phyloP scores from a whole-genome alignment of 2,329 filamentous ascomycete genomes.

The Scorias spongiosa region DNA sequence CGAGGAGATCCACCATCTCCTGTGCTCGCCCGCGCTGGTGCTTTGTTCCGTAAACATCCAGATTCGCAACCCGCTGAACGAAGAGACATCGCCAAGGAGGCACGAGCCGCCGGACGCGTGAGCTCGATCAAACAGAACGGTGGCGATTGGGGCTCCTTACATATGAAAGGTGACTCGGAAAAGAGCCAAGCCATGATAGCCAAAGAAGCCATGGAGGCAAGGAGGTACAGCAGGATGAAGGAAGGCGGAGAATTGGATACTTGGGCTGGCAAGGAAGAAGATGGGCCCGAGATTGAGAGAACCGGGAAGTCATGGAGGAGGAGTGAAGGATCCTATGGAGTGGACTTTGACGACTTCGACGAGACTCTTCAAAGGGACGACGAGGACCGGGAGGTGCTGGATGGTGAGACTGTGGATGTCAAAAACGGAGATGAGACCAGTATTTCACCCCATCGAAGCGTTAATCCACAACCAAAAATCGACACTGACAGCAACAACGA shows the following conservation, averaged over 20 bases:
- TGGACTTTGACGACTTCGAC: background rate
- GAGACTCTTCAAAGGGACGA: no score
- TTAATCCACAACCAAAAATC: no score
- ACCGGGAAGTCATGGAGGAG: background rate
- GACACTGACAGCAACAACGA: no score
- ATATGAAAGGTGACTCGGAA: background rate
- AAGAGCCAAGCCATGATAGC: background rate
- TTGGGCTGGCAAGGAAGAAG: background rate
- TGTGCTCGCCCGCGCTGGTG: background rate
- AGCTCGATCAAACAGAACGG: background rate
- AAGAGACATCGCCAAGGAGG: background rate
- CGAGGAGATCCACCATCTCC: background rate
- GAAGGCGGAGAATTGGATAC: background rate
- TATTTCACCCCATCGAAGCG: no score
- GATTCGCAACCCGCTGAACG: background rate
- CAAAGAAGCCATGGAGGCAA: background rate
- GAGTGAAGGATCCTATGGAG: background rate
- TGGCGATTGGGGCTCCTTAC: background rate
- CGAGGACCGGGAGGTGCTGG: no score
- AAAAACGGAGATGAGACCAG: no score
- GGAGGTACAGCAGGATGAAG: background rate
- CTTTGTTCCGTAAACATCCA: background rate
- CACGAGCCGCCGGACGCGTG: background rate
- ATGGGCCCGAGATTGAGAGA: background rate
- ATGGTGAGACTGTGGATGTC: no score